These are phyloP conservation scores for Sphaerulina populicola DNA, from an alignment of 2,329 filamentous ascomycete species.

Conservation along the genomic window DNA sequence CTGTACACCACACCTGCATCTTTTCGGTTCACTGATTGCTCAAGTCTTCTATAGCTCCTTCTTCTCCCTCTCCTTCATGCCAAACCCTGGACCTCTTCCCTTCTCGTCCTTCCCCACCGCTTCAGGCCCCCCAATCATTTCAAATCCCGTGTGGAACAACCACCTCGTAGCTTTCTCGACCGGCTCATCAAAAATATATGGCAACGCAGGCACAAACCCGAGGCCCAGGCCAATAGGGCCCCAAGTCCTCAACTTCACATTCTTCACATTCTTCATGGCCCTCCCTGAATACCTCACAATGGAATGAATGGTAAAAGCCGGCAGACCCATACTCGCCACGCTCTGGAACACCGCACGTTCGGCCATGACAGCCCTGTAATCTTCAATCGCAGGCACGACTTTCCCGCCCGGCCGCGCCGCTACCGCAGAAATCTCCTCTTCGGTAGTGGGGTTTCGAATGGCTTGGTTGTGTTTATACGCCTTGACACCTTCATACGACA, in stretches of 20 bases:
- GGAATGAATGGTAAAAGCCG: constrained; percentile 87
- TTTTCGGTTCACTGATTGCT: neutral
- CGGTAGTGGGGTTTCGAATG: constrained; percentile 57
- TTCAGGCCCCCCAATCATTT: constrained; percentile 57
- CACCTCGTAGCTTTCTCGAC: constrained; percentile 89
- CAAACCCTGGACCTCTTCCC: constrained; percentile 27
- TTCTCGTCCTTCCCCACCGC: constrained; percentile 43
- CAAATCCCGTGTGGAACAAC: constrained; percentile 76
- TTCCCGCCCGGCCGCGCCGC: constrained; percentile 14
- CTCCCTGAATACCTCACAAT: constrained; percentile 82
- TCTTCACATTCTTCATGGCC: constrained; percentile 78
- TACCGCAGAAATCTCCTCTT: constrained; percentile 30
- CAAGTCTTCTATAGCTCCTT: neutral
- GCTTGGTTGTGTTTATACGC: constrained; percentile 81
- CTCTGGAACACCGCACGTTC: constrained; percentile 86
- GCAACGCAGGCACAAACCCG: constrained; percentile 67
- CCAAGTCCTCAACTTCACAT: constrained; percentile 68
- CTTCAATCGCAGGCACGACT: constrained; percentile 64
- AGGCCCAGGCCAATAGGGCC: constrained; percentile 72
- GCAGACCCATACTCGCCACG: constrained; percentile 85
- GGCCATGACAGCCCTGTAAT: constrained; percentile 83
- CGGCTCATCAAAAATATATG: constrained; percentile 79
- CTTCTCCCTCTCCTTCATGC: constrained; percentile 8
- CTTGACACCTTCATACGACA: constrained; percentile 89
- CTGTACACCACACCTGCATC: neutral